Base-by-base conservation (phyloP, 208 protist species). In the Acanthamoeba quina region DNA sequence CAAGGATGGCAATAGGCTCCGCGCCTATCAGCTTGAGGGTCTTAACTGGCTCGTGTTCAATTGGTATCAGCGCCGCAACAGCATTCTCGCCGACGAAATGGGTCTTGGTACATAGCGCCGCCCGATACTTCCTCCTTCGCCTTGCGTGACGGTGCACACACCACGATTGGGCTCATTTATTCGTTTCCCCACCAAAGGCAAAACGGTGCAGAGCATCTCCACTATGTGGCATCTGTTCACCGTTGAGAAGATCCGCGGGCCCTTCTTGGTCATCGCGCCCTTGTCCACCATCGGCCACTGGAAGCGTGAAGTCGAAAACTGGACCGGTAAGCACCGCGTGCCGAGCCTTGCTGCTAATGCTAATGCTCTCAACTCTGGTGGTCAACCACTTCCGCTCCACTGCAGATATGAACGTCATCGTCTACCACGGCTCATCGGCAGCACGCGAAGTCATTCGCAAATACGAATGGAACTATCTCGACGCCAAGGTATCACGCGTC, bases 61-160 rank as follows among this genome's bases (percentile, higher is more conserved):
- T 91, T 99, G 98, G 95, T 97, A 90, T 29, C 17, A 96, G 24
- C 96, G 97, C 41, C 97, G 97, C 95, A 98, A 98, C 41, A 97
- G 96, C 66, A 99, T 99, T 64, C 95, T 99, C 11, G 98, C 97
- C 11, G 99, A 99, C 95, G 98, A 99, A 86, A 99, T 99, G 99
- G 99, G 99, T 6, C 97, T 99, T 0, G 99, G 99, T 93, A 76
- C 44, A 49, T 49, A 49, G 44, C 11, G 11, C 44, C 44, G 11
- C 44, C 44, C 11, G 44, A 49, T 49, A 11, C 44, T 11, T 49
- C 56, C 56, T 26, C 56, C 56, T 62, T 6, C 37, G 37, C 3
- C 37, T 37, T 37, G 3, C 37, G 26, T 11, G 11, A 13, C 13
- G 44, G 24, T 29, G 60, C 60, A 21, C 26, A n/a, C 44, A 49